These are phyloP conservation scores for Aureobasidium vineae DNA, from an alignment of 2,329 filamentous ascomycete genomes.

Conservation along the genomic window DNA sequence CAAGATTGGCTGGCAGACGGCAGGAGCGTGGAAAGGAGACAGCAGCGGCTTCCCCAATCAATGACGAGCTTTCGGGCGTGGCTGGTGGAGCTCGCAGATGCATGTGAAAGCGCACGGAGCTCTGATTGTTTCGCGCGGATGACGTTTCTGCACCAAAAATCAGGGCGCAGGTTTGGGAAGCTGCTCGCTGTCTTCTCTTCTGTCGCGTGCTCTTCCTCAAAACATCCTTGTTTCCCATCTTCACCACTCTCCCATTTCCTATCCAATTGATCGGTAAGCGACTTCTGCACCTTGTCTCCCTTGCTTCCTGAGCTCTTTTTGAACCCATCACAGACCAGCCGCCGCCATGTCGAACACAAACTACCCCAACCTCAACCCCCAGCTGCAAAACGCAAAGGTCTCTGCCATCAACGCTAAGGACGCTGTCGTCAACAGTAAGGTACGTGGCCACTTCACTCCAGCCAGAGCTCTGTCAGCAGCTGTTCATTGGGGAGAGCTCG, in stretches of 20 bases:
- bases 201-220: constrained; percentile 24
- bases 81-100: not conserved
- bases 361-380: constrained; percentile 39
- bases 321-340: constrained; percentile 1
- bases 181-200: constrained; percentile 3
- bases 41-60: not conserved
- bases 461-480: constrained; percentile 36
- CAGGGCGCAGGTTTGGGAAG: constrained; percentile 15
- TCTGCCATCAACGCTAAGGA: constrained; percentile 39
- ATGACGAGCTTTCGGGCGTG: constrained; percentile 8
- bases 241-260: constrained; percentile 8
- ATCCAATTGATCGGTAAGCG: constrained; percentile 16
- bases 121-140: constrained; percentile 10
- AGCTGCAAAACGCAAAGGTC: constrained; percentile 35
- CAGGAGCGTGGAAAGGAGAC: not conserved
- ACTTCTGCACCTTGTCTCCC: not conserved
- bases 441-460: constrained; percentile 39
- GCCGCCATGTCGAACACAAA: constrained; percentile 21
- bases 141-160: constrained; percentile 22
- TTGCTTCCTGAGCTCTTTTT: not conserved
- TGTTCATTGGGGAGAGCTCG: constrained; percentile 30
- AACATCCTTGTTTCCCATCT: not conserved
- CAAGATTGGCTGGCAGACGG: not conserved
- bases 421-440: constrained; percentile 46
- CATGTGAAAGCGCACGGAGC: constrained; percentile 20